These are phyloP conservation scores for Eudorina sp. DNA, from an alignment of 139 green algal genomes.

Conservation along the genomic window DNA sequence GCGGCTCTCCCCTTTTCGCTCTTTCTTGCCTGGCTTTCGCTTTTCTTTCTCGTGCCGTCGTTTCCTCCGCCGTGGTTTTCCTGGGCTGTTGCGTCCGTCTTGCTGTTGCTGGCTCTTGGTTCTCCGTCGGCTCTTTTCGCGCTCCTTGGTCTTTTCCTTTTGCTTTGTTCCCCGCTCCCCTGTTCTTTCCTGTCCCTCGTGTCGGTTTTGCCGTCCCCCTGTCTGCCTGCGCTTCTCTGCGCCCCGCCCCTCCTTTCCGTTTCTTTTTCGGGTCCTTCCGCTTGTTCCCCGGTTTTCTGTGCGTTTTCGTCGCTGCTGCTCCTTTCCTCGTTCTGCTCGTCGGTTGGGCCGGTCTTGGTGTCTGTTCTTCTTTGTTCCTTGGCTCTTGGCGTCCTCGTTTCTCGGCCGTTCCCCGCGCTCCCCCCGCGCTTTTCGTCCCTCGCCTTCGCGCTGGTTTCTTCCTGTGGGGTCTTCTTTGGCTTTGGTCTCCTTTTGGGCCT, in stretches of 20 bases:
- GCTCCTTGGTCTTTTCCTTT: conserved; percentile 18
- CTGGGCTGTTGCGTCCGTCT: conserved; percentile 33
- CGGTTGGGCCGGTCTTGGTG: conserved; percentile 69
- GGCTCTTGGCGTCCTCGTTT: conserved; percentile 83
- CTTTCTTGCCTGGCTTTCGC: conserved; percentile 22
- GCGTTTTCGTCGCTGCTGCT: conserved; percentile 56
- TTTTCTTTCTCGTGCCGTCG: conserved; percentile 24
- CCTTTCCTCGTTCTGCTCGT: conserved; percentile 80
- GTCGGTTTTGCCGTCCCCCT: conserved; percentile 40
- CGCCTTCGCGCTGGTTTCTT: conserved; percentile 75
- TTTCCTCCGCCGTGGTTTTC: conserved; percentile 39
- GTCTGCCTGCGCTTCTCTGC: conserved; percentile 40
- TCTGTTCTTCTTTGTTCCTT: conserved; percentile 61
- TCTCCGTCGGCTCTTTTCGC: conserved; percentile 37
- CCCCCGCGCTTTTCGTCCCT: conserved; percentile 80
- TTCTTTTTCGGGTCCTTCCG: conserved; percentile 73
- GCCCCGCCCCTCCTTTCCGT: conserved; percentile 27
- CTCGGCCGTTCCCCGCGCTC: conserved; percentile 71
- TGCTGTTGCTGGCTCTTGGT: conserved; percentile 41
- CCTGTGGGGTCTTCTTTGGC: conserved; percentile 66
- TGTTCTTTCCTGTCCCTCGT: conserved; percentile 44
- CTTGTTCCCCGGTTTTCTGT: conserved; percentile 71
- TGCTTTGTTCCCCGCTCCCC: conserved; percentile 21
- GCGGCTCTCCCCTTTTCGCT: conserved; percentile 11
- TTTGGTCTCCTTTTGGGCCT: conserved; percentile 52